These are phyloP conservation scores for Stagonosporopsis tanaceti DNA, from an alignment of 2,329 filamentous ascomycete species.

Conservation along the genomic window DNA sequence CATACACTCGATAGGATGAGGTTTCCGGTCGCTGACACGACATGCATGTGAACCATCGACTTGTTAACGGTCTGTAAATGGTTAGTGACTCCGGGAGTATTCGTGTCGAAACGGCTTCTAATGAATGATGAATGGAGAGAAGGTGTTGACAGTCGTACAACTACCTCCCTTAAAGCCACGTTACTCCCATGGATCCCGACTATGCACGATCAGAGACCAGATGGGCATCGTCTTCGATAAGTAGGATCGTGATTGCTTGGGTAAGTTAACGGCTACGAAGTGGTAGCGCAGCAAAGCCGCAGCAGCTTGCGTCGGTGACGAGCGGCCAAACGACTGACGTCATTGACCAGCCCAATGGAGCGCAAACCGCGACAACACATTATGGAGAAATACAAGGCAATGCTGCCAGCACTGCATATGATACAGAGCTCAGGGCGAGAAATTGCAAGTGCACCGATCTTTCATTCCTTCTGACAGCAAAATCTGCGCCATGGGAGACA, in stretches of 20 bases:
- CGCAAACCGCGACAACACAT: conserved; percentile 7
- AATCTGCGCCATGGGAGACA: conserved; percentile 23
- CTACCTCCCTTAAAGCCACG: not conserved
- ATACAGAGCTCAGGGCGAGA: not conserved
- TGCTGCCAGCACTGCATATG: not conserved
- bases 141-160: not conserved
- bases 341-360: conserved; percentile 12
- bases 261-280: not conserved
- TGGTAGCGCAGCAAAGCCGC: conserved; percentile 11
- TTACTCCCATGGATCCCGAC: not conserved
- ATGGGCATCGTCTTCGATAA: conserved; percentile 1
- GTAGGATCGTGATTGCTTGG: conserved; percentile 9
- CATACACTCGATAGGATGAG: not conserved
- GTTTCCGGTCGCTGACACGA: not conserved
- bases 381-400: conserved; percentile 1
- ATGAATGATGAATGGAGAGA: too few species aligned
- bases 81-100: not conserved
- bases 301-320: conserved; percentile 9
- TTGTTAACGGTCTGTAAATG: not conserved
- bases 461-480: not conserved
- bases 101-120: not conserved
- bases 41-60: not conserved
- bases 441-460: not conserved
- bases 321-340: conserved; percentile 12
- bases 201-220: not conserved